Conservation (phyloP, 495 filamentous ascomycete species). For the Oidiodendron maius region DNA sequence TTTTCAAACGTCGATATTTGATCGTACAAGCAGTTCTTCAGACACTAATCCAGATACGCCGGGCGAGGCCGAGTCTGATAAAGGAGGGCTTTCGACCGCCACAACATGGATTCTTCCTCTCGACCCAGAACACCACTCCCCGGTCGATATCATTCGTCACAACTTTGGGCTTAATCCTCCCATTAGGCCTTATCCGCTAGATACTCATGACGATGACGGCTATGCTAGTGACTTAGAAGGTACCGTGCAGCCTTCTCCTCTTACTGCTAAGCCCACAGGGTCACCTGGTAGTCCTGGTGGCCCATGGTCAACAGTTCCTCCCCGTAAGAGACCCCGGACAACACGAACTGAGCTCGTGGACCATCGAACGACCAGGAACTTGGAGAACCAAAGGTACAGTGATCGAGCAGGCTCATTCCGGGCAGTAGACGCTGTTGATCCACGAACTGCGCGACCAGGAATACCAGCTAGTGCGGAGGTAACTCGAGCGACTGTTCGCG, state of each 20-base stretch:
- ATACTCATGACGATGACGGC: slow-evolving; percentile 16
- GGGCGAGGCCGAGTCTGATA: background rate
- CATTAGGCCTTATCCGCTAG: slow-evolving; percentile 2
- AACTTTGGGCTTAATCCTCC: slow-evolving; percentile 7
- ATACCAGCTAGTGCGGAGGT: slow-evolving; percentile 26
- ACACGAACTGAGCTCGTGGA: slow-evolving; percentile 12
- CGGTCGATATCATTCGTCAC: slow-evolving; percentile 10
- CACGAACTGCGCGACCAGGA: too few relatives aligned
- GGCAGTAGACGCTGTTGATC: slow-evolving; percentile 34
- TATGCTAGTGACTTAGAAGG: slow-evolving; percentile 25
- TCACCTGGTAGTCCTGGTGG: slow-evolving; percentile 7
- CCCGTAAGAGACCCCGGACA: slow-evolving; percentile 19
- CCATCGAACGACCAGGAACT: slow-evolving; percentile 38
- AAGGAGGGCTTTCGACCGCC: background rate
- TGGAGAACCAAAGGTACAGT: slow-evolving; percentile 35
- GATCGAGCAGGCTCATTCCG: slow-evolving; percentile 44
- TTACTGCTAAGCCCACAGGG: slow-evolving; percentile 3
- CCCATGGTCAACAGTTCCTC: slow-evolving; percentile 22
- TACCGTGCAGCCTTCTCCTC: slow-evolving; percentile 15
- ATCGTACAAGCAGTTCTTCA: slow-evolving; percentile 62
- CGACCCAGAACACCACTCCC: slow-evolving; percentile 16
- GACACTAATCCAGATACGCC: slow-evolving; percentile 34
- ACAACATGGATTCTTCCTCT: slow-evolving; percentile 16
- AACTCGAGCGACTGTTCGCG: slow-evolving; percentile 19
- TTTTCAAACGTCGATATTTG: slow-evolving; percentile 61